Base-by-base conservation (phyloP, 768 basidiomycete species). In the Phylloporus rhodoxanthus region DNA sequence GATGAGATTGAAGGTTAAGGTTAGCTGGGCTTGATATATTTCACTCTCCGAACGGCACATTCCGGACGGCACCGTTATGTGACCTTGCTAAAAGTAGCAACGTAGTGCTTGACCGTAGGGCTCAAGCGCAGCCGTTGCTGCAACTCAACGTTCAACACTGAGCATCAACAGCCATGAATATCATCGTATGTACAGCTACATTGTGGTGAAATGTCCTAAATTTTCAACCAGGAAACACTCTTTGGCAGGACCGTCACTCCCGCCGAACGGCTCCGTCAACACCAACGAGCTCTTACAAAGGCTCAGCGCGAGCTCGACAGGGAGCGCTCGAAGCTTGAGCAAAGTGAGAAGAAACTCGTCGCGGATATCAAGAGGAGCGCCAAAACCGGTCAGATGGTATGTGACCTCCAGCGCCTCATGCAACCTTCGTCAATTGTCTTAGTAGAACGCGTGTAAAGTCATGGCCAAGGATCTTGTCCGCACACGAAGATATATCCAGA, bases 381-480 rank as follows among this genome's bases (percentile, higher is more conserved):
- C 29, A 94, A 96, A 68, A 78, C 83, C 43, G 94, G 95, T 29
- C 94, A 99, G 72, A 82, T 97, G 77, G 94, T 96, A 60, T 51
- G 76, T 46, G 20, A 19, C 51, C 29, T 40, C 34, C 50, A 20
- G 39, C 37, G 26, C 41, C 44, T 15, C 23, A 23, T 43, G 36
- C 29, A 48, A 50, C 45, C 47, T 44, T 45, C 53, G 46, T 56
- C 56, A 61, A 57, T 52, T 48, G 50, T 53, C 52, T 52, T 48
- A 51, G 49, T 69, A 98, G 95, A 92, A 91, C 65, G 92, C 95
- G 19, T 97, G 94, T 75, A 98, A 98, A 77, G 88, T 98, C 56
- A 96, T 97, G 87, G 96, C 96, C 21, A 98, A 96, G 69, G 96
- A 99, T 66, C 85, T 99, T 49, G 92, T 98, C 55, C 82, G 96